These are phyloP conservation scores for Coemansia sp. DNA, from an alignment of 192 early-diverging fungal genomes.

Conservation along the genomic window DNA sequence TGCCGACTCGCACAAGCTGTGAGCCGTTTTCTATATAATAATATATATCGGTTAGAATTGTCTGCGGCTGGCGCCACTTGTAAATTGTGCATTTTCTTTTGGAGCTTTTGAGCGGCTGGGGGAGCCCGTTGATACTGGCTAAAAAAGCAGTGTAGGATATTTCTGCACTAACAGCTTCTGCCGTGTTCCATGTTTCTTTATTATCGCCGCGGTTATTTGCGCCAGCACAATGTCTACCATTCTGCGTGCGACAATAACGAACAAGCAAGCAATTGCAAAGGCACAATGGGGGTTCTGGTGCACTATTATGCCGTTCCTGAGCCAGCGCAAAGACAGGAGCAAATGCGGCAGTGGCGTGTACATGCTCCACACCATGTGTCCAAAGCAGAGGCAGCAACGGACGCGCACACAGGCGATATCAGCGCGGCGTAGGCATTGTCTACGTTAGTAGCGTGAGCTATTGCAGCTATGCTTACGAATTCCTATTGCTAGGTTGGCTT, in stretches of 20 bases:
- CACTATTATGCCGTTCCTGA: not conserved
- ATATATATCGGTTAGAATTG: not conserved
- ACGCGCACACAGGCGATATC: not conserved
- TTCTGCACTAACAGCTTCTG: not conserved
- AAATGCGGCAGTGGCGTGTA: slow-evolving; percentile 2
- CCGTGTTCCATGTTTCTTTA: not conserved
- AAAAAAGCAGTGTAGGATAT: not conserved
- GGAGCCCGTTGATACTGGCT: not conserved
- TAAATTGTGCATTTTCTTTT: slow-evolving; percentile 1
- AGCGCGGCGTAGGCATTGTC: not conserved
- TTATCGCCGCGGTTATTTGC: slow-evolving; percentile 8
- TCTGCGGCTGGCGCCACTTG: not conserved
- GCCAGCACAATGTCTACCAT: not conserved
- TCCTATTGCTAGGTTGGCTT: not conserved
- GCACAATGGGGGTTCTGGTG: not conserved
- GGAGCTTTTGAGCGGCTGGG: slow-evolving; percentile 4
- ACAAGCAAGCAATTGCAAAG: slow-evolving; percentile 7
- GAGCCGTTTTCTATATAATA: not conserved
- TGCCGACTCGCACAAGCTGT: slow-evolving; percentile 40
- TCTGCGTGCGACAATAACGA: not conserved
- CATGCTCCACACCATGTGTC: not conserved
- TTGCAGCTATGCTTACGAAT: not conserved
- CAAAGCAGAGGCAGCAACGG: not conserved
- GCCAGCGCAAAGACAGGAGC: not conserved
- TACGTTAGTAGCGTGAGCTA: not conserved